These are phyloP conservation scores for Rhizodiscina lignyota DNA, from an alignment of 495 filamentous ascomycete genomes.

Conservation along the genomic window DNA sequence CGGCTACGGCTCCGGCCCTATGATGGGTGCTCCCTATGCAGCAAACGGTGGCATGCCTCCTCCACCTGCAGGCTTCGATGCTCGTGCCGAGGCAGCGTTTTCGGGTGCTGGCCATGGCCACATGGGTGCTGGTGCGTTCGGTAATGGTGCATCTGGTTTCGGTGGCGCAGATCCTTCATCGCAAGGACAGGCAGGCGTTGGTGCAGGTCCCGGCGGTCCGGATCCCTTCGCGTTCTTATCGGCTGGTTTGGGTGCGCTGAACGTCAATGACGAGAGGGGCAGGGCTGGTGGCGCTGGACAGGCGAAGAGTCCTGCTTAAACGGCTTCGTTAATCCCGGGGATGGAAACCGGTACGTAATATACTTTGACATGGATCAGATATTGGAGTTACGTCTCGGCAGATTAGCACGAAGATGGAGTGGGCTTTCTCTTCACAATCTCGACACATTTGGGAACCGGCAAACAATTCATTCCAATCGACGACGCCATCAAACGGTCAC, in stretches of 20 bases:
- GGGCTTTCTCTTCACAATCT: no score
- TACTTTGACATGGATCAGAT: no score
- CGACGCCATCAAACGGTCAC: no score
- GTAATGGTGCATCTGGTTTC: slow-evolving; percentile 39
- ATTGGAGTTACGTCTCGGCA: no score
- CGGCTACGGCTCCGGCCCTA: slow-evolving; percentile 54
- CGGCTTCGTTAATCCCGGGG: no score
- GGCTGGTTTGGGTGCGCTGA: slow-evolving; percentile 55
- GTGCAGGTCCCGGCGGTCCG: slow-evolving; percentile 35
- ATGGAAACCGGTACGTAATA: no score
- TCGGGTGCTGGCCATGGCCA: slow-evolving; percentile 57
- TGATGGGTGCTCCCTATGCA: slow-evolving; percentile 57
- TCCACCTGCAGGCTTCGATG: slow-evolving; percentile 60
- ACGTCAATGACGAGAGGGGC: slow-evolving; percentile 2
- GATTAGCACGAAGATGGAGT: no score
- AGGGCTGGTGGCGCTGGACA: no score
- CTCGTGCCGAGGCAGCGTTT: slow-evolving; percentile 85
- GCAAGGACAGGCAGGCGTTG: background rate
- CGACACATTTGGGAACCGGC: no score
- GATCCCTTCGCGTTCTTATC: slow-evolving; percentile 84
- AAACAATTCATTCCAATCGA: no score
- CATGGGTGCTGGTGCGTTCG: slow-evolving; percentile 28
- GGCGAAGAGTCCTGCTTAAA: no score
- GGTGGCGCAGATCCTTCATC: slow-evolving; percentile 37
- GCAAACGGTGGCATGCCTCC: slow-evolving; percentile 22